Conservation (phyloP, 2,329 filamentous ascomycete genomes). For the Septoria linicola region DNA sequence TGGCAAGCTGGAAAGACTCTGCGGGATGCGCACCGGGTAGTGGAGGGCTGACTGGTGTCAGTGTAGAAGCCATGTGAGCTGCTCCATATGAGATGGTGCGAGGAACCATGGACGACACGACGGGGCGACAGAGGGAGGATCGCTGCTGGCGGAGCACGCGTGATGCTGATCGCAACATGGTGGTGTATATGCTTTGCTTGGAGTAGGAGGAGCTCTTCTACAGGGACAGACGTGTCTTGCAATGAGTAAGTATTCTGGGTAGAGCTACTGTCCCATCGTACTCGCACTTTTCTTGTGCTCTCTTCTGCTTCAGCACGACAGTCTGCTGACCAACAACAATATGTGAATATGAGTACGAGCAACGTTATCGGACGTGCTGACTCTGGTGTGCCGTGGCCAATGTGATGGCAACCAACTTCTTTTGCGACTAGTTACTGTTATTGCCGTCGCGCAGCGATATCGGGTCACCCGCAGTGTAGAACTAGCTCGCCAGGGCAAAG, state of each 20-base stretch:
- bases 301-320: no score
- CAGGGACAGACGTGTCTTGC: neutral
- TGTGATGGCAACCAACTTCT: no score
- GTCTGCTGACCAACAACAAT: no score
- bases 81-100: slow-evolving; percentile 29
- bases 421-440: neutral
- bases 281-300: neutral
- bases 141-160: slow-evolving; percentile 34
- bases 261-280: slow-evolving; percentile 5
- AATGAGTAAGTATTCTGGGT: neutral
- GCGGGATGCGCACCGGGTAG: slow-evolving; percentile 62
- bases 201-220: no score
- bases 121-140: slow-evolving; percentile 27
- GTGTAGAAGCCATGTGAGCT: slow-evolving; percentile 50
- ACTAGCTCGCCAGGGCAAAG: neutral
- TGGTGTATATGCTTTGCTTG: no score
- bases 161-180: slow-evolving; percentile 34
- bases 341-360: no score
- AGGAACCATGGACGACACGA: slow-evolving; percentile 19
- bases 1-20: slow-evolving; percentile 82
- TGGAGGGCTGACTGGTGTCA: slow-evolving; percentile 58
- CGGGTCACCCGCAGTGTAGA: neutral
- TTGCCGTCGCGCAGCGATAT: slow-evolving; percentile 11
- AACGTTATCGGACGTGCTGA: no score
- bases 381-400: no score